Evolutionary conservation across 1,284 basidiomycete genomes (phyloP), one percentile per base, ranked within the genome.

Genomic region (Cerioporus squamosus): DNA sequence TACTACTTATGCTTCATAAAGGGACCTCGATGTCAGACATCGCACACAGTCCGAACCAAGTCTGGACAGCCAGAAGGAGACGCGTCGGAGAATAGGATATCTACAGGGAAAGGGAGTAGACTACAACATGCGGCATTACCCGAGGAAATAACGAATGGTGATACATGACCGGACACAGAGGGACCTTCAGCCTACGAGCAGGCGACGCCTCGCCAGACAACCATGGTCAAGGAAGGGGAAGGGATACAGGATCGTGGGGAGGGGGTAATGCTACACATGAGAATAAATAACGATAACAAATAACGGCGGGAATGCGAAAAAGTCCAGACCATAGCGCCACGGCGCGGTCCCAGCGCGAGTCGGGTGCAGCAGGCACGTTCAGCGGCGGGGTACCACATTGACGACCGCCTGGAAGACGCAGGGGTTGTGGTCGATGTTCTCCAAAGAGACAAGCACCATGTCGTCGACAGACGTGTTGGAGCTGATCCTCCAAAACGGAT

Each of bases 361-460:
- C 33, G 12, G n/a, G 33, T 15, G 33, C 33, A 36, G 12, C 8
- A 36, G 33, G 33, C 6, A 12, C 8, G 33, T 36, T 36, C 3
- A 36, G 33, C 33, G 33, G 14, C 33, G 33, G 22, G n/a, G 44
- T 29, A 51, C 24, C 42, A 56, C 36, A 10, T 56, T 48, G 8
- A 63, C 33, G 3, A 38, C 33, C 14, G 57, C 57, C 42, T 62
- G 61, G 40, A 62, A 59, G 7, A 59, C 44, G 12, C 39, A 38
- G 0, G 47, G 46, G 22, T 56, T 24, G 14, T 48, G 51, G 26
- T 54, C 54, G 12, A 1, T 9, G 45, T 57, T 62, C 3, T 24
- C n/a, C 6, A 62, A 0, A 3, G 44, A 5, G 20, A 44, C 24
- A 6, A 62, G 42, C 0, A 44, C 24, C 9, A 62, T 17, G 38